Base-by-base conservation (phyloP, 2,329 filamentous ascomycete species). In the Chrysoporthe deuterocubensis region DNA sequence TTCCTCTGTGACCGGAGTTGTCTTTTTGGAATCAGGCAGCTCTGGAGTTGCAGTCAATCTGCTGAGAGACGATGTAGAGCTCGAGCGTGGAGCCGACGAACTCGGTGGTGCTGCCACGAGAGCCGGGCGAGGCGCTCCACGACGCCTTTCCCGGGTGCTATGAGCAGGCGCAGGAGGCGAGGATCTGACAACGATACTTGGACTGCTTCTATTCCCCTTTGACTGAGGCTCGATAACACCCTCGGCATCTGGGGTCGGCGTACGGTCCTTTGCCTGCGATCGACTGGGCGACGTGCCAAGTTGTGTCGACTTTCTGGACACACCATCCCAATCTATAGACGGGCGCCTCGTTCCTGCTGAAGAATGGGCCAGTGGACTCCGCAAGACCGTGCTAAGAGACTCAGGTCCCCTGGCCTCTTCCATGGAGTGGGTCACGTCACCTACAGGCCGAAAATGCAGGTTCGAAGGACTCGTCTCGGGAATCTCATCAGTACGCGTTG, bases 11-110 rank as follows among this genome's bases (percentile, higher is more conserved):
- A 73, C 75, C 1, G 79, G 77, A 2, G 78, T 78, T 4, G 77
- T 79, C 46, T 78, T 77, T 46, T 74, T 74, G 1, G 81, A 81
- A 48, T 73, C 74, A 2, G 81, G 81, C 3, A 77, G 70, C 0
- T 71, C 70, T 2, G 83, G 82, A 0, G 82, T 83, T 0, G 75
- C 73, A 1, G 79, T 79, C 16, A 83, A 69, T 32, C 76, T 71
- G 65, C 80, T 83, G 13, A 84, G 73, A 5, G 77, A 78, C 2
- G 82, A 83, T 2, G 76, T 78, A 2, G 79, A 74, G 58, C 63
- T 67, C 37, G 42, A 44, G 34, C 59, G 52, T 21, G 16, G 44
- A 37, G 62, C 40, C 44, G 69, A 63, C 1, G 69, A 52, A 40
- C 68, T 66, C 16, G 61, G 37, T 21, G 48, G 32, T 32, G 52